Evolutionary conservation across 2,329 filamentous ascomycete species (phyloP).

Genomic region (Trichophyton mentagrophytes): DNA sequence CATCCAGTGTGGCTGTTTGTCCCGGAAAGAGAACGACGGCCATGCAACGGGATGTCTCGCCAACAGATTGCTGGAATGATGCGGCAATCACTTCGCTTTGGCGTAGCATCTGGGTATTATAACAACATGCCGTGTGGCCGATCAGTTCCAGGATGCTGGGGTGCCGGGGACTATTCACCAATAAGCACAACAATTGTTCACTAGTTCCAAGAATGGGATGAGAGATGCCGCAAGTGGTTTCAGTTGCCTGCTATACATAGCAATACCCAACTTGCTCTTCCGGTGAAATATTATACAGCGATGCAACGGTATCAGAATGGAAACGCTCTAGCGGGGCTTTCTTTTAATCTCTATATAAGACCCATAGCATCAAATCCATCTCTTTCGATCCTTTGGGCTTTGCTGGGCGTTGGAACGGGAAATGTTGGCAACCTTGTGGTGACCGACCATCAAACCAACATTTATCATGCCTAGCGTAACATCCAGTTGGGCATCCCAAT

Average conservation of each 20-base stretch:
- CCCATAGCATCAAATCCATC: neutral
- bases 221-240: neutral
- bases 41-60: no score
- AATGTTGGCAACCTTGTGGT: neutral
- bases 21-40: no score
- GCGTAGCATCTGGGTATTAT: neutral
- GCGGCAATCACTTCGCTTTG: neutral
- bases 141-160: neutral
- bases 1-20: no score
- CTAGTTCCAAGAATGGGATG: neutral
- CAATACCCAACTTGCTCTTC: neutral
- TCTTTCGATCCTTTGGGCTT: neutral
- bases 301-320: neutral
- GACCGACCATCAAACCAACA: neutral
- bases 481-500: neutral
- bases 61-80: neutral
- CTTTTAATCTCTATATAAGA: neutral
- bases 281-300: neutral
- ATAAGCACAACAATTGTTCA: neutral
- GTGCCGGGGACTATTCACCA: neutral
- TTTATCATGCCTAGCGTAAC: neutral
- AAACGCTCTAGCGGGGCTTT: neutral
- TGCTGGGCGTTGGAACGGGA: neutral
- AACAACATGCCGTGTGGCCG: neutral
- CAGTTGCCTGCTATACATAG: neutral